These are phyloP conservation scores for Xylariaceae sp. DNA, from an alignment of 2,329 filamentous ascomycete species.

Conservation along the genomic window DNA sequence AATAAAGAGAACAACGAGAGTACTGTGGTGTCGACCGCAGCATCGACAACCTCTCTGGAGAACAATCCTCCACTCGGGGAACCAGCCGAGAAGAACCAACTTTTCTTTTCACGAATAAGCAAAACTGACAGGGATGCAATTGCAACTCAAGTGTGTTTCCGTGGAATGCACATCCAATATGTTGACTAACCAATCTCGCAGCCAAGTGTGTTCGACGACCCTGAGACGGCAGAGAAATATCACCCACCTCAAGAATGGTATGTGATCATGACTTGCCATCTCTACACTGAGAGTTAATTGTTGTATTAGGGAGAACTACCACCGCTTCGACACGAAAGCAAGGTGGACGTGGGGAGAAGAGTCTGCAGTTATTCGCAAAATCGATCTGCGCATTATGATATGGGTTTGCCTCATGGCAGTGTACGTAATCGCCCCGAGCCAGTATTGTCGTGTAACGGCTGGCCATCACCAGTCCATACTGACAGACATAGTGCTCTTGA, in stretches of 20 bases:
- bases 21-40: not conserved
- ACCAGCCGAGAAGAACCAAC: slow-evolving; percentile 26
- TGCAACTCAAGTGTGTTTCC: slow-evolving; percentile 20
- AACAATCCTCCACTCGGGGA: slow-evolving; percentile 22
- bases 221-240: slow-evolving; percentile 37
- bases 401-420: slow-evolving; percentile 45
- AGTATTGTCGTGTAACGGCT: too few species aligned
- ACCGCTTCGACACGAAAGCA: slow-evolving; percentile 30
- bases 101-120: slow-evolving; percentile 29
- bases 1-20: slow-evolving; percentile 13
- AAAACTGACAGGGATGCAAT: slow-evolving; percentile 20
- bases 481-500: slow-evolving; percentile 40
- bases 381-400: slow-evolving; percentile 38
- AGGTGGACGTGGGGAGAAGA: slow-evolving; percentile 34
- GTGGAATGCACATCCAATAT: not conserved
- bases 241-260: slow-evolving; percentile 28
- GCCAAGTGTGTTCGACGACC: slow-evolving; percentile 43
- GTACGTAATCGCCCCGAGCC: slow-evolving; percentile 1
- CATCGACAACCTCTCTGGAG: slow-evolving; percentile 19
- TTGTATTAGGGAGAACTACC: slow-evolving; percentile 9
- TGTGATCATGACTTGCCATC: slow-evolving; percentile 34
- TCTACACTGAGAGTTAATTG: slow-evolving; percentile 17
- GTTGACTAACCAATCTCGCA: slow-evolving; percentile 16
- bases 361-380: slow-evolving; percentile 24
- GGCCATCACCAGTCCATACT: not conserved